Percentiles rank a stretch among this genome's conserved stretches.
These are phyloP conservation scores for Neostapfia colusana DNA, from an alignment of 176 grass and related monocot genomes.

Conservation along the genomic window DNA sequence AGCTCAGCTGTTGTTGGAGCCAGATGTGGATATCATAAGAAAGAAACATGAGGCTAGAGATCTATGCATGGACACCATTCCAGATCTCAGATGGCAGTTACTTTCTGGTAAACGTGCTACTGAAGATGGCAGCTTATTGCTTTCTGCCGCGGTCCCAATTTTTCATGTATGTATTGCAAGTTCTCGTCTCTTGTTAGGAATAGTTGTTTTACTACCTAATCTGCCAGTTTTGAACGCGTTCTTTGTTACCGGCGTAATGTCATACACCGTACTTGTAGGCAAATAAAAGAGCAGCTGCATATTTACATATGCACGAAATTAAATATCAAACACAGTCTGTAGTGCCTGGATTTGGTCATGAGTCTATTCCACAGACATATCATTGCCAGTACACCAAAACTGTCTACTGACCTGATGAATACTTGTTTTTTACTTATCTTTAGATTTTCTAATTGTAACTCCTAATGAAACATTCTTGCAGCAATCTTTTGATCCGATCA, in stretches of 20 bases:
- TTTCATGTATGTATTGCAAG: slow-evolving; percentile 68
- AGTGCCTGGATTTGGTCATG: neutral
- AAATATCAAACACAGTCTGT: neutral
- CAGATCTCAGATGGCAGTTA: slow-evolving; percentile 72
- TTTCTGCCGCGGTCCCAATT: slow-evolving; percentile 79
- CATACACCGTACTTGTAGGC: neutral
- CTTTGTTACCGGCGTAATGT: neutral
- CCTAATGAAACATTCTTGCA: slow-evolving; percentile 36
- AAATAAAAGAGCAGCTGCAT: neutral
- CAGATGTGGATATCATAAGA: slow-evolving; percentile 68
- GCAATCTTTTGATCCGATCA: slow-evolving; percentile 96
- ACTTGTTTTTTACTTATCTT: slow-evolving; percentile 4
- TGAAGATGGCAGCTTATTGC: slow-evolving; percentile 58
- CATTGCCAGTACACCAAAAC: neutral
- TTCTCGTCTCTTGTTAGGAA: neutral
- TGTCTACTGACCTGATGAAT: neutral
- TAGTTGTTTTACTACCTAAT: neutral
- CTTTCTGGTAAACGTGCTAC: slow-evolving; percentile 69
- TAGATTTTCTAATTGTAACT: slow-evolving; percentile 2
- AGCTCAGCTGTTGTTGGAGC: slow-evolving; percentile 39
- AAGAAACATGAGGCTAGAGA: slow-evolving; percentile 59
- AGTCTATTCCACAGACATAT: neutral
- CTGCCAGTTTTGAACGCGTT: neutral
- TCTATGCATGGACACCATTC: slow-evolving; percentile 37
- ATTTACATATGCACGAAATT: neutral